Evolutionary conservation across 139 green algal genomes (phyloP).

Genomic region (Chlamydomonas sp.): DNA sequence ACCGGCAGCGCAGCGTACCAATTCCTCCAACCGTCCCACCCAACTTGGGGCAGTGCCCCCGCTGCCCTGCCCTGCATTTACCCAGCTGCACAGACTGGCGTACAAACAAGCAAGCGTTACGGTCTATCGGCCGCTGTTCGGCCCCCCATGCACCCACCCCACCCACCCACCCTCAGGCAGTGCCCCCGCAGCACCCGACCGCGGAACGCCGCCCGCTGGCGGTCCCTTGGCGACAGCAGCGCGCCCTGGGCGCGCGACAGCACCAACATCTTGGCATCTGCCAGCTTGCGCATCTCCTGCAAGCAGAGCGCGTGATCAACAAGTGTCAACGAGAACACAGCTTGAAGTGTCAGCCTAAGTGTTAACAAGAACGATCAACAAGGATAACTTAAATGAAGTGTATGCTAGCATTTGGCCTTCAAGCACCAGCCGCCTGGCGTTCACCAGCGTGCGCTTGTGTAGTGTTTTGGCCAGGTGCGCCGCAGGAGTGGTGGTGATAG

Average conservation of each 20-base stretch:
- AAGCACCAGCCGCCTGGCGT: too few species aligned
- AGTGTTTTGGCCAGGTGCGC: too few species aligned
- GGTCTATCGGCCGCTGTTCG: neutral
- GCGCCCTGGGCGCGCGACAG: neutral
- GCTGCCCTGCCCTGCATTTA: too few species aligned
- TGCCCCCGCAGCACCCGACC: neutral
- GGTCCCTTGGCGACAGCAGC: neutral
- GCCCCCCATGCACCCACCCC: neutral
- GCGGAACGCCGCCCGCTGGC: neutral
- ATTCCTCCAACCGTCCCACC: too few species aligned
- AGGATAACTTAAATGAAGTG: too few species aligned
- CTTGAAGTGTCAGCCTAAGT: neutral
- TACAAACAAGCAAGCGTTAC: neutral
- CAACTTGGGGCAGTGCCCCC: too few species aligned
- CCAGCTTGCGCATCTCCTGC: conserved; percentile 1
- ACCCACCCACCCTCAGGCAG: conserved; percentile 1
- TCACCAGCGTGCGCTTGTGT: too few species aligned
- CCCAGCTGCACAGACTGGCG: neutral
- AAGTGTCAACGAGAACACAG: neutral
- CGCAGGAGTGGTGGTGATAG: too few species aligned
- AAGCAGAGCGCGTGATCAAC: neutral
- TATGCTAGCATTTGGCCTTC: too few species aligned
- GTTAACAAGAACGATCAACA: neutral
- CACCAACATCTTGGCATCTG: conserved; percentile 1
- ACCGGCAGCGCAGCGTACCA: too few species aligned